These are phyloP conservation scores for Francoa sonchifolia DNA, from an alignment of 441 rosid genomes.

Conservation along the genomic window DNA sequence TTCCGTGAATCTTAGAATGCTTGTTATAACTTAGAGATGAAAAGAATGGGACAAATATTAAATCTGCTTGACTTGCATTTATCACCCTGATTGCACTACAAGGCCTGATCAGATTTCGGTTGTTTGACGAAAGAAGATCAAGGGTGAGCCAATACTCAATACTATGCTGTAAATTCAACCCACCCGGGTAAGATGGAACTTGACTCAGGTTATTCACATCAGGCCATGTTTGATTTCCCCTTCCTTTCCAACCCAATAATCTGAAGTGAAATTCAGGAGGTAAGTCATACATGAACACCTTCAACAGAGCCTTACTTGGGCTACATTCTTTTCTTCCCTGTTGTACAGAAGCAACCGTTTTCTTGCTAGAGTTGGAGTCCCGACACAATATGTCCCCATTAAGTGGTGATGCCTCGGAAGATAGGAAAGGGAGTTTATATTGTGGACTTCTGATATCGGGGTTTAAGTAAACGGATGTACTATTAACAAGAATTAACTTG, in stretches of 20 bases:
- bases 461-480: constrained; percentile 33
- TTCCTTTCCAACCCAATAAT: constrained; percentile 61
- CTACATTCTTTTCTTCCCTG: constrained; percentile 14
- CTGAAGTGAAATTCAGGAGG: constrained; percentile 89
- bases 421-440: constrained; percentile 17
- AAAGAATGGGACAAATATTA: constrained; percentile 80
- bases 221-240: constrained; percentile 55
- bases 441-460: constrained; percentile 21
- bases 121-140: constrained; percentile 67
- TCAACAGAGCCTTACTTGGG: constrained; percentile 25
- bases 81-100: constrained; percentile 51
- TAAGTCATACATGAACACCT: constrained; percentile 77
- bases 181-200: constrained; percentile 70
- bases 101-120: constrained; percentile 26
- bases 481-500: constrained; percentile 50
- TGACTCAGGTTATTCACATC: constrained; percentile 24
- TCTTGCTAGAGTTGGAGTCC: constrained; percentile 9
- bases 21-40: constrained; percentile 78
- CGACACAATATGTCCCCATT: constrained; percentile 12
- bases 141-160: constrained; percentile 92
- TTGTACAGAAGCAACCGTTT: constrained; percentile 9
- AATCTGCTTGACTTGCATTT: constrained; percentile 52
- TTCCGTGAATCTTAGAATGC: constrained; percentile 54
- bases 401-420: constrained; percentile 14
- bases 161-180: constrained; percentile 86